A percentile compares a stretch with the other conserved stretches of the same genome.
Evolutionary conservation across 2,329 filamentous ascomycete species (phyloP).

Genomic region (Penicillium sp.): DNA sequence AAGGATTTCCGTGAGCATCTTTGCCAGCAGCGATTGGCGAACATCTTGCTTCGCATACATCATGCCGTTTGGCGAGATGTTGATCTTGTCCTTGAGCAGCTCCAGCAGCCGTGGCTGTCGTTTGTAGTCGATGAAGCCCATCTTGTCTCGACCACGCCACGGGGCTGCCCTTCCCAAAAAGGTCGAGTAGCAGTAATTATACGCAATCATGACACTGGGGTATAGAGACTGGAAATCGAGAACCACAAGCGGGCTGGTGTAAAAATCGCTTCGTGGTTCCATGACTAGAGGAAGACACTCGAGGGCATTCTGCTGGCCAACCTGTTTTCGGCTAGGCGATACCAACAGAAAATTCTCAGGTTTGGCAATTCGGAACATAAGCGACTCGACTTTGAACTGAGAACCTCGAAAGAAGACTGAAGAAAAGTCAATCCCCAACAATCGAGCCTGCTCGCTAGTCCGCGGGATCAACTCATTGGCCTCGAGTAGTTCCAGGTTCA

Average conservation of each 20-base stretch:
- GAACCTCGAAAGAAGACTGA: conserved; percentile 93
- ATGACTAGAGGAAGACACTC: conserved; percentile 95
- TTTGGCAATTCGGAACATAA: conserved; percentile 98
- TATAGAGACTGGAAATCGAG: conserved; percentile 96
- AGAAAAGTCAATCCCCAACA: conserved; percentile 94
- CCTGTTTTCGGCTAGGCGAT: conserved; percentile 86
- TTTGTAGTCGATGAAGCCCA: conserved; percentile 88
- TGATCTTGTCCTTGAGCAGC: conserved; percentile 79
- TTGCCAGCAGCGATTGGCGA: conserved; percentile 85
- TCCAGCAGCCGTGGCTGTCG: conserved; percentile 72
- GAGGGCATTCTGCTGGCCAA: conserved; percentile 88
- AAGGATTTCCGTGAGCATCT: conserved; percentile 94
- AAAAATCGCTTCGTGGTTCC: conserved; percentile 95
- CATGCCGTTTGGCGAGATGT: conserved; percentile 92
- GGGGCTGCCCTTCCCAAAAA: conserved; percentile 81
- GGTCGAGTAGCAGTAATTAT: conserved; percentile 98
- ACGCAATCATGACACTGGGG: conserved; percentile 97
- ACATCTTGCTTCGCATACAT: conserved; percentile 87
- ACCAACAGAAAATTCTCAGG: conserved; percentile 90
- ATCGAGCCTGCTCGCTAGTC: conserved; percentile 88
- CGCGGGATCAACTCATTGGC: conserved; percentile 83
- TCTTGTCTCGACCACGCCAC: conserved; percentile 90
- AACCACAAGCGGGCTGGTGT: conserved; percentile 83
- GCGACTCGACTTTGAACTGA: conserved; percentile 97
- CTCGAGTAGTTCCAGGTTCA: conserved; percentile 89